A percentile compares a stretch with the other conserved stretches of the same genome.
These are phyloP conservation scores for Nothophaeocryptopus gaeumannii DNA, from an alignment of 2,329 filamentous ascomycete species.

Conservation along the genomic window DNA sequence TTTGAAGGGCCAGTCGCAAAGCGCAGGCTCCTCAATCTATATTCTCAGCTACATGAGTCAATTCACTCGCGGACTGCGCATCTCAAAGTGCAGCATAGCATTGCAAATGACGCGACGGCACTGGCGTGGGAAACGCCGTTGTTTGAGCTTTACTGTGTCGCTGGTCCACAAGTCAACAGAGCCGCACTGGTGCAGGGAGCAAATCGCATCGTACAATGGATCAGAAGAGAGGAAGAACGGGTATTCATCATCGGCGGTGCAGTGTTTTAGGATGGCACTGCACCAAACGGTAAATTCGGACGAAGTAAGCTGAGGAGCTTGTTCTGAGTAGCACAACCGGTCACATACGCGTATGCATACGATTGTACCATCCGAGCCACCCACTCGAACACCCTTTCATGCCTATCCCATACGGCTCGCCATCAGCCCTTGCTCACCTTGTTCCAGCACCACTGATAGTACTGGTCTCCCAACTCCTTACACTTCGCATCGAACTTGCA, in stretches of 20 bases:
- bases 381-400: too few species aligned
- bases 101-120: slow-evolving; percentile 70
- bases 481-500: neutral
- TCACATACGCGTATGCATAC: too few species aligned
- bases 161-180: slow-evolving; percentile 64
- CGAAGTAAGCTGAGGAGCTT: neutral
- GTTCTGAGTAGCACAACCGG: neutral
- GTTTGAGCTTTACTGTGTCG: slow-evolving; percentile 96
- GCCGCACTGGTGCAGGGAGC: slow-evolving; percentile 76
- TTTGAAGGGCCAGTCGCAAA: slow-evolving; percentile 49
- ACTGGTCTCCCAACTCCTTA: neutral
- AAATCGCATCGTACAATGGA: slow-evolving; percentile 88
- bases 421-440: neutral
- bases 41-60: slow-evolving; percentile 77
- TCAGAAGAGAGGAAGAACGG: slow-evolving; percentile 84
- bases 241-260: slow-evolving; percentile 98
- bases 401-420: too few species aligned
- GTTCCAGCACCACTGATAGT: neutral
- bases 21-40: slow-evolving; percentile 70
- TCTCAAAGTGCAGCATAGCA: slow-evolving; percentile 80
- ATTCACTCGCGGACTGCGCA: slow-evolving; percentile 83
- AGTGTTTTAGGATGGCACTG: slow-evolving; percentile 52
- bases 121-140: slow-evolving; percentile 87
- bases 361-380: too few species aligned
- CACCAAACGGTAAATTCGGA: neutral